Evolutionary conservation across 2,329 filamentous ascomycete genomes (phyloP), one percentile per base, ranked within the genome.

Genomic region (Hyphodiscus sp.): DNA sequence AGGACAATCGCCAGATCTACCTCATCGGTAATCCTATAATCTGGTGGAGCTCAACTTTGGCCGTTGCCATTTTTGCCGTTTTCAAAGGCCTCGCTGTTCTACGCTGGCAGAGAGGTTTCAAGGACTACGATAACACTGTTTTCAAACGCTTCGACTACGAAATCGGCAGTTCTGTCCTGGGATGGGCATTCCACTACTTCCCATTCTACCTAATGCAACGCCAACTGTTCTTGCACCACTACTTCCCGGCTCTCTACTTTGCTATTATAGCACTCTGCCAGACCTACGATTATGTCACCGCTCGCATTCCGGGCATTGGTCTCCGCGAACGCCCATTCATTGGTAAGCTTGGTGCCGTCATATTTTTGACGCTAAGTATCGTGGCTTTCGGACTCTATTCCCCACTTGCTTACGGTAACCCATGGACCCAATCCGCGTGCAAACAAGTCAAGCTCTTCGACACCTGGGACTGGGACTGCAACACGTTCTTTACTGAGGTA

Each of bases 101-200:
- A 52, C 83, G 94, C 61, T 99, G 94, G 94, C 94, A 99, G 74
- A 87, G 94, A 66, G 91, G 85, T 70, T 97, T 78, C 78, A 80
- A 82, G 63, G 94, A 99, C 72, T 97, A 99, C 71, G 74, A 79
- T 56, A 84, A 87, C 68, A 70, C 83, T 47, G 87, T 81, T 41
- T 95, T 97, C 79, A 96, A 96, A 76, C 89, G 94, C 53, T 99
- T 97, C 70, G 94, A 97, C 72, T 97, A 96, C 68, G 94, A 99
- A 72, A 83, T 97, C 55, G 94, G 94, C 57, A 89, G 85, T 50
- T 90, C 84, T 18, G 87, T 96, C 30, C 81, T 99, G 9, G 94
- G 88, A 62, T 99, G 94, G 94, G 90, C 89, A 47, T 86, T 99
- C 71, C 94, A 99, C 73, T 99, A 96, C 76, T 97, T 99, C 78